Evolutionary conservation across 345 rosid genomes (phyloP).

Genomic region (Gossypium rotundifolium): DNA sequence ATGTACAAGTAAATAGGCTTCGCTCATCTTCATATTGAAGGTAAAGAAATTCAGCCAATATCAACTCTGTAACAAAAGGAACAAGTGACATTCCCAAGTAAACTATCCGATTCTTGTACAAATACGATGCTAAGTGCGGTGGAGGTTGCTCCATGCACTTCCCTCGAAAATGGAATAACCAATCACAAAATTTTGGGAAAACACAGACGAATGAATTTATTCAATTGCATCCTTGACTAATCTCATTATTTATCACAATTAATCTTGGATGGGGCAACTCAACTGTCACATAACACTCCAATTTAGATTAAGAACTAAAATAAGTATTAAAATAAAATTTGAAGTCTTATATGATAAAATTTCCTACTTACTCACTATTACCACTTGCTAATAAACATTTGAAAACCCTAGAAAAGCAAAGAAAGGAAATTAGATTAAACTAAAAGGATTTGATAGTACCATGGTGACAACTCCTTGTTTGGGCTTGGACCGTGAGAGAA

Average conservation of each 20-base stretch:
- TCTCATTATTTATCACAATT: not conserved
- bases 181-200: constrained; percentile 19
- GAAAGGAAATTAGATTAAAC: not conserved
- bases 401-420: not conserved
- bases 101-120: constrained; percentile 73
- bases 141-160: constrained; percentile 88
- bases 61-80: constrained; percentile 82
- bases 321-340: not conserved
- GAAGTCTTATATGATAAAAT: no score
- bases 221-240: not conserved
- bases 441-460: constrained; percentile 27
- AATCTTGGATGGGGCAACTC: not conserved
- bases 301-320: not conserved
- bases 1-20: constrained; percentile 88
- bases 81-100: constrained; percentile 95
- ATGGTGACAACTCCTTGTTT: constrained; percentile 64
- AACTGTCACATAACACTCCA: not conserved
- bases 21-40: constrained; percentile 73
- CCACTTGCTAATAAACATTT: not conserved
- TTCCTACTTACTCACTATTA: not conserved
- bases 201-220: not conserved
- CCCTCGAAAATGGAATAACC: constrained; percentile 81
- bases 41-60: constrained; percentile 81
- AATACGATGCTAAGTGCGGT: constrained; percentile 84
- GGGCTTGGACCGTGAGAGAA: constrained; percentile 40